Evolutionary conservation across 306 rosid genomes (phyloP).

Genomic region (Purshia tridentata): DNA sequence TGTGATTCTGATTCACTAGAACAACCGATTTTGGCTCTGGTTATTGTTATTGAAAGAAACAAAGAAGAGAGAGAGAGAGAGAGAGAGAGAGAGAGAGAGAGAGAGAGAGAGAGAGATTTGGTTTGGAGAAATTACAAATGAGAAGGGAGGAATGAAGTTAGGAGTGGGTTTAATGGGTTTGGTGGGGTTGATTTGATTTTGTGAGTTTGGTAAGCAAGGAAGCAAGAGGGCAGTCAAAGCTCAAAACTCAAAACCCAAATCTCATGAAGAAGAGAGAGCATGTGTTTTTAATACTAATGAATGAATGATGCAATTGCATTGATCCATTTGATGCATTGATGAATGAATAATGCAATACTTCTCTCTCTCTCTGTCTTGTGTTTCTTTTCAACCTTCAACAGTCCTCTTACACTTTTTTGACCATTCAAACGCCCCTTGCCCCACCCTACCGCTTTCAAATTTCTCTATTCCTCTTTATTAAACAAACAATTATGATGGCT

Average conservation of each 20-base stretch:
- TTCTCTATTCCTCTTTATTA: too few relatives aligned
- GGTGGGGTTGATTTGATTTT: constrained; percentile 18
- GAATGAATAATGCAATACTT: too few relatives aligned
- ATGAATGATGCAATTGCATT: too few relatives aligned
- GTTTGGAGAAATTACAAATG: neutral
- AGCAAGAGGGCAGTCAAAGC: constrained; percentile 34
- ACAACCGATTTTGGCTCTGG: too few relatives aligned
- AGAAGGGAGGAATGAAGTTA: neutral
- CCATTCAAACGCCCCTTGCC: constrained; percentile 45
- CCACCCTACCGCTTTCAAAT: neutral
- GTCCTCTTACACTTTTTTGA: constrained; percentile 49
- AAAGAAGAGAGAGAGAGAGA: neutral
- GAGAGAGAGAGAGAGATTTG: too few relatives aligned
- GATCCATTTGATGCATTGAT: too few relatives aligned
- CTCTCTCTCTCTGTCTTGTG: neutral
- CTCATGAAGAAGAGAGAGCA: constrained; percentile 21
- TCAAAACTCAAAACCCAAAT: constrained; percentile 15
- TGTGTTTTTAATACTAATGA: neutral
- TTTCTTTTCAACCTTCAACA: constrained; percentile 32
- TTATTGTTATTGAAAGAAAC: too few relatives aligned
- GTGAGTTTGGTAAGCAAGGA: constrained; percentile 25
- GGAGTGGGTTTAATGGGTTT: neutral
- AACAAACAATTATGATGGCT: too few relatives aligned
- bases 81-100: constrained; percentile 2
- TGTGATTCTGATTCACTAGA: neutral